Base-by-base conservation (phyloP, 73 alveolate species). In the Breviolum minutum region DNA sequence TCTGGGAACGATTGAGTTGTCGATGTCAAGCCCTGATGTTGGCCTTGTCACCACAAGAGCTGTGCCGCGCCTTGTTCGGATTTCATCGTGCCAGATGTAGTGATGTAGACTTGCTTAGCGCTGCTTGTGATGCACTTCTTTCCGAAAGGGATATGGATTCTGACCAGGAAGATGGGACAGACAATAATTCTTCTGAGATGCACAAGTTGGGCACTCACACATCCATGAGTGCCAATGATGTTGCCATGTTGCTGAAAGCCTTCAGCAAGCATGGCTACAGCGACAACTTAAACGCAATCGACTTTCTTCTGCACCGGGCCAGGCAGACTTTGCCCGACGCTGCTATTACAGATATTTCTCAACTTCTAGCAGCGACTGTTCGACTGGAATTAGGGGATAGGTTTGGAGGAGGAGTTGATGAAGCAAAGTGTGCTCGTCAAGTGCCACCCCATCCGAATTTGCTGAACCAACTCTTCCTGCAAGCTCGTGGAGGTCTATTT, bases 1-100 rank as follows among this genome's bases (percentile, higher is more conserved):
- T 92, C 7, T 92, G 98, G 98, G 98, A 92, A 80, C 98, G 98
- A 19, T 69, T 92, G 62, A 92, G 98, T 84, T 92, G 98, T 63
- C 86, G 98, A 9, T 92, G 98, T 60, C 98, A 92, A 29, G 98
- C 98, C 64, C 62, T 92, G 79, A 92, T 92, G 98, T 80, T 92
- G 79, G 86, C 90, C 70, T 68, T 92, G 79, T 74, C 98, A 24
- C 98, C 98, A 5, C 90, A 24, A 48, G 81, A 92, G 86, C 90
- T 92, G 30, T 92, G 90, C 89, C 98, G 98, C 7, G 98, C 98
- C 5, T 84, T 92, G 26, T 92, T 92, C 32, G 98, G 98, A 68
- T 92, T 92, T 48, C 90, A 92, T 64, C 98, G 98, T 30, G 98
- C 98, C 6, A 83, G 98, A 83, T 92, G 90, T 68, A 79, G 74